A percentile compares a stretch with the other conserved stretches of the same genome.
These are phyloP conservation scores for Tausonia pullulans DNA, from an alignment of 1,284 basidiomycete species.

Conservation along the genomic window DNA sequence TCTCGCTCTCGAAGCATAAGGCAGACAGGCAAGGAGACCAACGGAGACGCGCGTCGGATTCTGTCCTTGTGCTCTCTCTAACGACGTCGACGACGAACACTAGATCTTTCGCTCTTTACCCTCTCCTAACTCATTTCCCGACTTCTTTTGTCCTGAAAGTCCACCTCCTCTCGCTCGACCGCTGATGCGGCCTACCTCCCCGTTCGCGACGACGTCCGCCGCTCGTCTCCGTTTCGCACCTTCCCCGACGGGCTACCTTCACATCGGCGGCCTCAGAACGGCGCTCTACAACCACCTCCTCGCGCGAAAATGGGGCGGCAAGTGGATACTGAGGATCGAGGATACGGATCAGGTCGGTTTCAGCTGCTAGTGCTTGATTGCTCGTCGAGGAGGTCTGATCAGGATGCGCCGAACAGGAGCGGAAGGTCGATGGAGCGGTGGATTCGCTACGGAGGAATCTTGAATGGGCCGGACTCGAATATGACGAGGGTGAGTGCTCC, in stretches of 20 bases:
- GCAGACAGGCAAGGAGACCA: neutral
- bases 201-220: neutral
- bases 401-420: conserved; percentile 41
- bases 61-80: neutral
- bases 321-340: conserved; percentile 85
- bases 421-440: conserved; percentile 70
- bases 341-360: conserved; percentile 67
- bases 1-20: no score
- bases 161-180: neutral
- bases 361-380: neutral
- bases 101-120: no score
- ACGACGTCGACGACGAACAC: no score
- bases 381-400: neutral
- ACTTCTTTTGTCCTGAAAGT: neutral
- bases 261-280: conserved; percentile 91
- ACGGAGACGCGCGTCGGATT: neutral
- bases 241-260: conserved; percentile 87
- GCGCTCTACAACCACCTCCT: conserved; percentile 88
- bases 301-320: conserved; percentile 66
- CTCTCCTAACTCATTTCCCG: neutral
- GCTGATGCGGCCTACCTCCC: neutral
- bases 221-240: conserved; percentile 76
- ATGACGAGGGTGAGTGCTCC: conserved; percentile 62
- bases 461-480: conserved; percentile 85
- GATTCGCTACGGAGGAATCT: conserved; percentile 66